These are phyloP conservation scores for Letharia lupina DNA, from an alignment of 495 filamentous ascomycete species.

Conservation along the genomic window DNA sequence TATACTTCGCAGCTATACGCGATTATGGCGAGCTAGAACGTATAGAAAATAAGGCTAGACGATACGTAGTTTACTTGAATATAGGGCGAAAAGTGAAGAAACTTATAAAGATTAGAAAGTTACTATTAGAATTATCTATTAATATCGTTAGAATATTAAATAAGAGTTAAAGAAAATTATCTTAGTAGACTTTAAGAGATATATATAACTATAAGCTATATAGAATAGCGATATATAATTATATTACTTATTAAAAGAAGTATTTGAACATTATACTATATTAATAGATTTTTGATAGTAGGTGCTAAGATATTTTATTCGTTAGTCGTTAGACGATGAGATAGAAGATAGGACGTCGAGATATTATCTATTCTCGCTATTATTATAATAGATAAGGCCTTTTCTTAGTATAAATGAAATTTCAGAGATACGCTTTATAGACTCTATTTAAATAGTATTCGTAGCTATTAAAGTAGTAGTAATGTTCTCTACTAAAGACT, in stretches of 20 bases:
- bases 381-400: neutral
- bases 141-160: neutral
- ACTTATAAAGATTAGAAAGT: neutral
- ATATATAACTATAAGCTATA: neutral
- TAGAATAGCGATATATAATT: neutral
- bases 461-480: neutral
- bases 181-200: neutral
- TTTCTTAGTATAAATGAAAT: neutral
- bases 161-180: neutral
- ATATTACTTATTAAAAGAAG: neutral
- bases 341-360: neutral
- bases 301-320: too few species aligned
- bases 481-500: neutral
- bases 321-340: too few species aligned
- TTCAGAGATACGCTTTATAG: too few species aligned
- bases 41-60: neutral
- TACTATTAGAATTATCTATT: neutral
- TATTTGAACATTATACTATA: too few species aligned
- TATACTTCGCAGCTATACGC: too few species aligned
- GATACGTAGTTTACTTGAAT: neutral
- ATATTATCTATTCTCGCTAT: neutral
- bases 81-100: neutral
- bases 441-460: too few species aligned
- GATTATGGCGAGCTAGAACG: too few species aligned
- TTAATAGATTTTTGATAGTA: too few species aligned